These are phyloP conservation scores for Neonothopanus nambi DNA, from an alignment of 1,284 basidiomycete genomes.

Conservation along the genomic window DNA sequence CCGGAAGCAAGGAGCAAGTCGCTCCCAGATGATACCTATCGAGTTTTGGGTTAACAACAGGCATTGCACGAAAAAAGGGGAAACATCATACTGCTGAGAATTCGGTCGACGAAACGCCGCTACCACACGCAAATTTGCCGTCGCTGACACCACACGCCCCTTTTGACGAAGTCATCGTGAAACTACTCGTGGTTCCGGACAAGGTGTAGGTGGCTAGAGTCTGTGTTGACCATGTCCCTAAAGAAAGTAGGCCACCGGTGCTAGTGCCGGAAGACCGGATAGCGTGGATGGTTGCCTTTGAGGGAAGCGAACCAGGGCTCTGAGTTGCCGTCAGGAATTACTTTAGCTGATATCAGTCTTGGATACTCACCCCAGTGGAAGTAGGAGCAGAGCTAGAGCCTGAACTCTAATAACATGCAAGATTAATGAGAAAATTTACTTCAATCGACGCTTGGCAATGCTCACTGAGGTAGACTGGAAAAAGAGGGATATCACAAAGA, in stretches of 20 bases:
- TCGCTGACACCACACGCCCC: conserved; percentile 47
- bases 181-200: conserved; percentile 38
- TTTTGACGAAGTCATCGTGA: conserved; percentile 54
- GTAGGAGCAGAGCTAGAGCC: too few species aligned
- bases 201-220: conserved; percentile 47
- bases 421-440: neutral
- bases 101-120: conserved; percentile 41
- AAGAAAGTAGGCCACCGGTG: conserved; percentile 46
- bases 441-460: too few species aligned
- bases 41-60: conserved; percentile 7
- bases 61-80: neutral
- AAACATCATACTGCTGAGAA: conserved; percentile 53
- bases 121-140: conserved; percentile 45
- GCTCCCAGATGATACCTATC: conserved; percentile 47
- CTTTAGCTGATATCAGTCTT: neutral
- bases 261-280: conserved; percentile 29
- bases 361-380: conserved; percentile 5
- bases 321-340: conserved; percentile 8
- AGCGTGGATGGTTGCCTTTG: conserved; percentile 45
- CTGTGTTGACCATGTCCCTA: conserved; percentile 53
- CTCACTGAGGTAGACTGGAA: too few species aligned
- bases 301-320: conserved; percentile 39
- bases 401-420: neutral
- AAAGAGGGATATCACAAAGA: too few species aligned
- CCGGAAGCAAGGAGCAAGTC: conserved; percentile 49